Conservation (phyloP, 331 rosid genomes). For the Rhamnella rubrinervis region DNA sequence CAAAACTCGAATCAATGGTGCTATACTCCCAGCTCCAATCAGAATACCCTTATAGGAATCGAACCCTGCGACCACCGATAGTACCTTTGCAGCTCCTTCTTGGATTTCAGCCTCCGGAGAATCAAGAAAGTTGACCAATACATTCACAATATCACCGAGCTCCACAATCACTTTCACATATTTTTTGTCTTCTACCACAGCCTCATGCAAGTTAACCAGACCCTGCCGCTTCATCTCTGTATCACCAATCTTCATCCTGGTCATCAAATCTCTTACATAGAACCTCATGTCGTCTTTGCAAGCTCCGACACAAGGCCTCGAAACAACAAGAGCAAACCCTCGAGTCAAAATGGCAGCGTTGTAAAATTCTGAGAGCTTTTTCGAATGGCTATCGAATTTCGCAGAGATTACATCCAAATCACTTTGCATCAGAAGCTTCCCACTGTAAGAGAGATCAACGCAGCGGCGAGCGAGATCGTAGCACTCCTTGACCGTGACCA, state of each 20-base stretch:
- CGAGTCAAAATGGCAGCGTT: conserved; percentile 47
- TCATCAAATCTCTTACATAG: conserved; percentile 65
- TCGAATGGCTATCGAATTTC: conserved; percentile 51
- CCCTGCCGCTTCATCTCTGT: conserved; percentile 66
- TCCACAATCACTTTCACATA: conserved; percentile 62
- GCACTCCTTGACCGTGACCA: conserved; percentile 53
- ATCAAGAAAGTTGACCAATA: conserved; percentile 55
- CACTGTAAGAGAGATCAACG: conserved; percentile 70
- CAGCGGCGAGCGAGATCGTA: conserved; percentile 71
- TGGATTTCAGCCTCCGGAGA: conserved; percentile 54
- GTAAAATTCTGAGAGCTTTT: conserved; percentile 51
- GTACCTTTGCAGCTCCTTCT: conserved; percentile 41
- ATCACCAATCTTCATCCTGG: conserved; percentile 77
- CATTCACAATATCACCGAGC: conserved; percentile 45
- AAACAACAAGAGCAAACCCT: conserved; percentile 66
- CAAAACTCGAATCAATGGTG: conserved; percentile 55
- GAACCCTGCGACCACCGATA: conserved; percentile 45
- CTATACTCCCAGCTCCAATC: conserved; percentile 47
- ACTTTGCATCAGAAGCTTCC: conserved; percentile 95
- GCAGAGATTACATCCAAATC: conserved; percentile 66
- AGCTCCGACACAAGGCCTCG: conserved; percentile 65
- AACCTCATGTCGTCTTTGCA: conserved; percentile 83
- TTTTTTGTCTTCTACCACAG: conserved; percentile 61
- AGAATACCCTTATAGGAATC: conserved; percentile 45
- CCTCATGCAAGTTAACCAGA: conserved; percentile 44